Conservation (phyloP, 768 basidiomycete genomes). For the Polyporus arcularius region DNA sequence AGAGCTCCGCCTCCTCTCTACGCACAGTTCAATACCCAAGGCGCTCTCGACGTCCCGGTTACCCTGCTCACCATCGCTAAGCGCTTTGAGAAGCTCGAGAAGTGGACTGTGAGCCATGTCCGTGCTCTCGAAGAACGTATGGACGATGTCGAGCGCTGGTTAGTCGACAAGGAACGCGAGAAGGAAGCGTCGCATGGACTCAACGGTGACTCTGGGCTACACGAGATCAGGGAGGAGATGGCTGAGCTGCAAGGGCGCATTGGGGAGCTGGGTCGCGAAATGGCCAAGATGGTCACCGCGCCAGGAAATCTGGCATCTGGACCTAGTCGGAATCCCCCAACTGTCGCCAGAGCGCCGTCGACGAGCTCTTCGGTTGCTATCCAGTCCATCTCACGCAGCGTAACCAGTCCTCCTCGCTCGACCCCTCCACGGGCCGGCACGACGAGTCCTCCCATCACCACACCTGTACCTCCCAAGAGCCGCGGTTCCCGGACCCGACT, state of each 20-base stretch:
- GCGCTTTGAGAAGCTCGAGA: conserved; percentile 87
- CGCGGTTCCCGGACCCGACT: conserved; percentile 51
- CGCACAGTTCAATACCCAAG: conserved; percentile 71
- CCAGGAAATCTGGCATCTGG: conserved; percentile 54
- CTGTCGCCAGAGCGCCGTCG: conserved; percentile 46
- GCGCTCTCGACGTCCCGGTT: conserved; percentile 71
- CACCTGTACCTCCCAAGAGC: conserved; percentile 42
- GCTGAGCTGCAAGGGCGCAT: conserved; percentile 75
- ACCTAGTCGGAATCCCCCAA: conserved; percentile 47
- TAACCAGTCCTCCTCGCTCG: conserved; percentile 30
- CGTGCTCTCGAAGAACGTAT: conserved; percentile 89
- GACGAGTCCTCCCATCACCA: conserved; percentile 57
- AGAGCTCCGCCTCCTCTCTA: conserved; percentile 71
- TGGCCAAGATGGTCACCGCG: conserved; percentile 69
- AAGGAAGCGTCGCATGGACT: conserved; percentile 38
- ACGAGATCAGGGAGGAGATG: conserved; percentile 65
- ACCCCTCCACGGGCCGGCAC: conserved; percentile 54
- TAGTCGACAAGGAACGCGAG: conserved; percentile 82
- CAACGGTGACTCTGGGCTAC: conserved; percentile 38
- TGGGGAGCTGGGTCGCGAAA: conserved; percentile 73
- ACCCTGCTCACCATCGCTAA: conserved; percentile 75
- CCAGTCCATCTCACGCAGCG: conserved; percentile 31
- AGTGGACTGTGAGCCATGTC: conserved; percentile 88
- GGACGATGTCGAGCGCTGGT: conserved; percentile 89
- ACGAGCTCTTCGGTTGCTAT: conserved; percentile 51